Conservation (phyloP, 2,329 filamentous ascomycete genomes). For the Hypoxylon sp. region DNA sequence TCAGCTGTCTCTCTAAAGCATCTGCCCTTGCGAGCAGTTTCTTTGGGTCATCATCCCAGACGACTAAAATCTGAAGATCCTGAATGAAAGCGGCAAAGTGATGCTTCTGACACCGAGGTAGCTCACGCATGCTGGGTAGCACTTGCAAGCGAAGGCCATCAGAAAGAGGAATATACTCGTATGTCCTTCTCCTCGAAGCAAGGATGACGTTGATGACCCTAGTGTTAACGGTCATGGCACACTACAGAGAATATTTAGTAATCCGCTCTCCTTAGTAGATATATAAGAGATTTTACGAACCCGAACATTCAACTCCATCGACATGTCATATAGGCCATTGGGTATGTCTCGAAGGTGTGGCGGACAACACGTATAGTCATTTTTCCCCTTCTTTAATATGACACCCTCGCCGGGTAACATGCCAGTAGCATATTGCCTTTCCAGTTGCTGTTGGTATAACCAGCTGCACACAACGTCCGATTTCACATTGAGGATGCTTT, state of each 20-base stretch:
- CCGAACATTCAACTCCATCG: conserved; percentile 59
- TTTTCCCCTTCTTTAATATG: conserved; percentile 59
- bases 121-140: conserved; percentile 68
- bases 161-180: conserved; percentile 71
- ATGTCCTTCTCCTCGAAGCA: conserved; percentile 59
- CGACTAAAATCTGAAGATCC: conserved; percentile 70
- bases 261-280: neutral
- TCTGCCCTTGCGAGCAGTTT: conserved; percentile 67
- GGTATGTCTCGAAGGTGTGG: conserved; percentile 57
- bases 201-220: conserved; percentile 74
- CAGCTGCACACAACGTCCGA: conserved; percentile 75
- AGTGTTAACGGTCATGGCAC: conserved; percentile 78
- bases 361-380: conserved; percentile 59
- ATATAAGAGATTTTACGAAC: conserved; percentile 48
- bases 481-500: conserved; percentile 68
- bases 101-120: conserved; percentile 74
- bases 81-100: conserved; percentile 76
- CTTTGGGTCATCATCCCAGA: conserved; percentile 75
- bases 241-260: conserved; percentile 59
- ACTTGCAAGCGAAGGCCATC: conserved; percentile 74
- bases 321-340: conserved; percentile 56
- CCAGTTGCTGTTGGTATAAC: conserved; percentile 73
- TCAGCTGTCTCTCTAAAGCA: conserved; percentile 67
- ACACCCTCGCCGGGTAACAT: conserved; percentile 58
- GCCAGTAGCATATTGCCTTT: conserved; percentile 60